Evolutionary conservation across 2,329 filamentous ascomycete species (phyloP).

Genomic region (Sclerotinia glacialis): DNA sequence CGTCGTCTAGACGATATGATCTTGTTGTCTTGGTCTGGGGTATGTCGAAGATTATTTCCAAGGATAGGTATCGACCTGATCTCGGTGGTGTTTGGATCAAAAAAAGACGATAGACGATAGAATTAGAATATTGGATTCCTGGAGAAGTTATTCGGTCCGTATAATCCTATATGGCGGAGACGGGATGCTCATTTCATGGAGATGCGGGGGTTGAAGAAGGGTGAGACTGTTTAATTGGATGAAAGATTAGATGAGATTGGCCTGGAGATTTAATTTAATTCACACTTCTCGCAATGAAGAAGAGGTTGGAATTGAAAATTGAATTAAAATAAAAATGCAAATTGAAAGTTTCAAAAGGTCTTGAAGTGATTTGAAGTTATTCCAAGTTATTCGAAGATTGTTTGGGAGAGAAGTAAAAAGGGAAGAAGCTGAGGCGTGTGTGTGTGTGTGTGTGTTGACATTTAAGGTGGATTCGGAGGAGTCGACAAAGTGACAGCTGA

Average conservation of each 20-base stretch:
- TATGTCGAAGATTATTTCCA: neutral
- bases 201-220: slow-evolving; percentile 17
- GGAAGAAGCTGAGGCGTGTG: neutral
- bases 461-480: neutral
- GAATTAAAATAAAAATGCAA: too few species aligned
- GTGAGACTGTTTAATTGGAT: neutral
- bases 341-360: too few species aligned
- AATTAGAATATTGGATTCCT: slow-evolving; percentile 10
- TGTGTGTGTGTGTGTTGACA: slow-evolving; percentile 4
- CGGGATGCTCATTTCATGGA: slow-evolving; percentile 22
- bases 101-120: neutral
- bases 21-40: neutral
- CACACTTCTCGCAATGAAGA: neutral
- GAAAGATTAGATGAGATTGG: neutral
- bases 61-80: neutral
- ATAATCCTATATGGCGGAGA: slow-evolving; percentile 22
- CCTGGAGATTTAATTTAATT: neutral
- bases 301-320: neutral
- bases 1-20: neutral
- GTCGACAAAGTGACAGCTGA: neutral
- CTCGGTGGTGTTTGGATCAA: neutral
- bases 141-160: slow-evolving; percentile 22
- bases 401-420: slow-evolving; percentile 1
- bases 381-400: neutral
- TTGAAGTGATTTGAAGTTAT: neutral